Base-by-base conservation (phyloP, 1,139 yeast genomes). In the Tardiomyces digboiensis region DNA sequence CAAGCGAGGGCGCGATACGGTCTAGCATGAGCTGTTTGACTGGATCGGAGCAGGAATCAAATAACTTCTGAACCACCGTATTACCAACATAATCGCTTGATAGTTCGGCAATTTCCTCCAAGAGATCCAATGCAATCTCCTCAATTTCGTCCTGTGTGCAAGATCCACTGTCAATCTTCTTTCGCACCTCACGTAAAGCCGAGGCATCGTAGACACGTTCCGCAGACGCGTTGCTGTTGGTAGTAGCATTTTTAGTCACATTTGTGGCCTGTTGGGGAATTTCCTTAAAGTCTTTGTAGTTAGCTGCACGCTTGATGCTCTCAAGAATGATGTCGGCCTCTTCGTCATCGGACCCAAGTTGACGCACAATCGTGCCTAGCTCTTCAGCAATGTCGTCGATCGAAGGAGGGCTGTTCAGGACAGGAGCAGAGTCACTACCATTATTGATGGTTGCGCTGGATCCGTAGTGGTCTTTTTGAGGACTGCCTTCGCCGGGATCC, bases 51-150 rank as follows among this genome's bases (percentile, higher is more conserved):
- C 89, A 76, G 44, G 74, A 67, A 44, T 85, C 82, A 58, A 89
- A 89, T 38, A 91, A 65, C 61, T 88, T 89, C 64, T 91, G 99
- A 14, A 91, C 95, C 43, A 93, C 85, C 0, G 98, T 91, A 60
- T 91, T 91, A 19, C 99, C 99, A 49, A 93, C 71, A 59, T 91
- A 91, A 62, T 91, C 99, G 49, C 91, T 81, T 38, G 96, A 80
- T 46, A 91, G 71, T 59, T 87, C 95, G 1, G 97, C 95, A 49
- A 93, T 73, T 62, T 91, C 97, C 51, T 80, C 83, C 52, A 86
- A 67, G 91, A 91, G 85, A 5, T 88, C 84, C 42, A 87, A 61
- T 13, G 95, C 88, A 42, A 88, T 68, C 51, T 81, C 91, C 59
- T 89, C 97, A 44, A 88, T 72, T 52, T 87, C 95, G 18, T 71